Percentiles rank a stretch among this genome's conserved stretches.
These are phyloP conservation scores for Gastrolobium bilobum DNA, from an alignment of 306 rosid genomes.

Conservation along the genomic window DNA sequence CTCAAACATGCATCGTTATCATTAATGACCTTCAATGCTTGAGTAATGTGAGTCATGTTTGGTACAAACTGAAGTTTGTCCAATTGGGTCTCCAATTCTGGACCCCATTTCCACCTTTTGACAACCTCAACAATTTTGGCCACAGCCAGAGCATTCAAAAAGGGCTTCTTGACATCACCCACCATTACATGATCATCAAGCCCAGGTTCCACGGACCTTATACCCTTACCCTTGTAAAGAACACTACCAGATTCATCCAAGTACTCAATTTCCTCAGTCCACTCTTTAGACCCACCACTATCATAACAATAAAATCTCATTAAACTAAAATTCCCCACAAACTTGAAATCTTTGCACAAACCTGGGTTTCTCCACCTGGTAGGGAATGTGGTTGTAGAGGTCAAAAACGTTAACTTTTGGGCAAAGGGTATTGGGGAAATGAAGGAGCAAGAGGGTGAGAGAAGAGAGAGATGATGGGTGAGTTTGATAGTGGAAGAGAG, in stretches of 20 bases:
- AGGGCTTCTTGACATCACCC: slow-evolving; percentile 79
- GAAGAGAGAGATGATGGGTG: slow-evolving; percentile 39
- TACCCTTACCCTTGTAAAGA: slow-evolving; percentile 81
- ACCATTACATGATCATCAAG: slow-evolving; percentile 93
- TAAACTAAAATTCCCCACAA: slow-evolving; percentile 37
- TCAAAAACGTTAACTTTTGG: slow-evolving; percentile 47
- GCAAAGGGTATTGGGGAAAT: slow-evolving; percentile 48
- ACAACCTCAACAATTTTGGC: slow-evolving; percentile 92
- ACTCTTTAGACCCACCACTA: slow-evolving; percentile 58
- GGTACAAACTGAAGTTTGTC: slow-evolving; percentile 90
- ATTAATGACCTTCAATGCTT: slow-evolving; percentile 71
- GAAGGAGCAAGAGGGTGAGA: slow-evolving; percentile 35
- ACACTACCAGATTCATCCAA: slow-evolving; percentile 89
- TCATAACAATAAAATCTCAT: slow-evolving; percentile 62
- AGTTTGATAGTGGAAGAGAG: slow-evolving; percentile 47
- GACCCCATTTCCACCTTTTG: slow-evolving; percentile 98
- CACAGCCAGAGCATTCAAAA: slow-evolving; percentile 80
- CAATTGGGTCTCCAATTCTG: slow-evolving; percentile 91
- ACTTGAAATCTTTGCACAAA: slow-evolving; percentile 32
- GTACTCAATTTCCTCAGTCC: slow-evolving; percentile 92
- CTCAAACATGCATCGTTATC: slow-evolving; percentile 78
- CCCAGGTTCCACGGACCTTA: slow-evolving; percentile 87
- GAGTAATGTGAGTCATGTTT: slow-evolving; percentile 76
- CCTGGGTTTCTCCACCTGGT: slow-evolving; percentile 36
- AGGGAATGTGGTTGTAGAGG: slow-evolving; percentile 46